Evolutionary conservation across 208 protist genomes (phyloP), one percentile per base, ranked within the genome.

Genomic region (Trypanosoma melophagium): DNA sequence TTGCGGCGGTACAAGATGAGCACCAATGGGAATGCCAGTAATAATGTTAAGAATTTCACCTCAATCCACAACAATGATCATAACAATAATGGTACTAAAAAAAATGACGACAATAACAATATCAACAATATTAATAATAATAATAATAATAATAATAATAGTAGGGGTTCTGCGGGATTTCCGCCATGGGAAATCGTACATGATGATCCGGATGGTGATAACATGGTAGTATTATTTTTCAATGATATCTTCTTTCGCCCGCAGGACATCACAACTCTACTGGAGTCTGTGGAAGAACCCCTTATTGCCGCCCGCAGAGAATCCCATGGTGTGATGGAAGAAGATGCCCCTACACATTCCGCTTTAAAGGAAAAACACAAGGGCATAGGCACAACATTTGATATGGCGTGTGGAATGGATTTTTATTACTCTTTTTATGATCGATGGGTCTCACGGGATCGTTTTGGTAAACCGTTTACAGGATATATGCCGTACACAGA

Each of bases 341-440:
- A 28, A n/a, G 16, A 28, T 45, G 31, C 3, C 31, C 3, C 19
- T 3, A 41, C 0, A 19, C 42, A 31, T 14, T 1, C 42, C 24
- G 21, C 57, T 5, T 22, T 44, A 8, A 24, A 5, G 28, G 28
- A 35, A 35, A 35, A 35, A 35, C 3, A 5, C 1, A 35, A 35
- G 5, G 5, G 3, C 3, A 35, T 35, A 0, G 74, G 65, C 7
- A 83, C 79, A 5, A 74, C 74, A 17, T 92, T 94, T 38, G 85
- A 94, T 62, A 79, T 94, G 77, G 88, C 88, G 53, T 94, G 88
- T 80, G 88, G 82, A 12, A 88, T 94, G 83, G 88, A 94, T 71
- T 94, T 84, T 66, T 92, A 91, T 73, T 74, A 66, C 47, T 76
- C 55, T 41, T 86, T 94, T 52, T 94, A 94, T 70, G 88, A 94